Base-by-base conservation (phyloP, 2,329 filamentous ascomycete genomes). In the Colletotrichum navitas region DNA sequence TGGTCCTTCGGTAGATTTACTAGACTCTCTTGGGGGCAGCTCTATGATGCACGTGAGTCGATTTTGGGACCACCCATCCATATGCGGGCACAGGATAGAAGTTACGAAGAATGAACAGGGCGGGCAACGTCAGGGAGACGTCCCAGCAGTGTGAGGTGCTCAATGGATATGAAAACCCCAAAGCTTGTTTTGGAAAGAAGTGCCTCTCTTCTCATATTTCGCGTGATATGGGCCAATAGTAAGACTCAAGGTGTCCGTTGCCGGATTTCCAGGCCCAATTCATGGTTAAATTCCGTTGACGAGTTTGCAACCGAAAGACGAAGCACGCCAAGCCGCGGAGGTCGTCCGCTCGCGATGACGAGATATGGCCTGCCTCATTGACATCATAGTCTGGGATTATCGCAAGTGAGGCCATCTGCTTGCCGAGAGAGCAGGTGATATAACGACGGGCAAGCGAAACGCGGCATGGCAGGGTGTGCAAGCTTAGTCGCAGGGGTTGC, bases 331-430 rank as follows among this genome's bases (percentile, higher is more conserved):
- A 63, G 63, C 26, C 26, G 56, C 21, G n/a, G 43, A n/a, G 7
- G 21, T 32, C 26, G 63, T 41, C 63, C 47, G 41, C 34, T 36
- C 34, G 24, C 29, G 63, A 67, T 58, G 45, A 51, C 26, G 41
- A 51, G 56, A 49, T 63, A 34, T 45, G 12, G 55, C 41, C 49
- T 62, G 63, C 32, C 49, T 62, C 56, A 56, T 51, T 61, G 41
- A 61, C 49, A 41, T 47, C 61, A 24, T 1, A 32, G 21, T 36
- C 26, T n/a, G 32, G n/a, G 14, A 5, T n/a, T 2, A 3, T n/a
- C 24, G 52, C 45, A 68, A 63, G 56, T 56, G 55, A 39, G 63
- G 63, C 41, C 36, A 49, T 58, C 16, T 45, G 51, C 63, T 56
- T 52, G 58, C 56, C 63, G 67, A 67, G 63, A 58, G n/a, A 41